Evolutionary conservation across 345 rosid genomes (phyloP).

Genomic region (Excoecaria cochinchinensis): DNA sequence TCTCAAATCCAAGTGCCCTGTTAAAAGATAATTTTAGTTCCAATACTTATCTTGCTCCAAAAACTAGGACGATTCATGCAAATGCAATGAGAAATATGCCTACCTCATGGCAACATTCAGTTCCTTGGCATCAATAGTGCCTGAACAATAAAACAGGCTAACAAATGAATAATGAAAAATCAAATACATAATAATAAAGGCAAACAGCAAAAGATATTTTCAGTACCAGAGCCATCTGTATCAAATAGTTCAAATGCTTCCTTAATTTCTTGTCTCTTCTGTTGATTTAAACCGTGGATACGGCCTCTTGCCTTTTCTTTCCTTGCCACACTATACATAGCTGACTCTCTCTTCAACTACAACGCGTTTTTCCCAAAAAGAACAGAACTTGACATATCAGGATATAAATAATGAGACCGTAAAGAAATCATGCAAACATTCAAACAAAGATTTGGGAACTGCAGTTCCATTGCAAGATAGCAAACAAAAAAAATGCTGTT

Average conservation of each 20-base stretch:
- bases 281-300: slow-evolving; percentile 62
- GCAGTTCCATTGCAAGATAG: background rate
- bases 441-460: background rate
- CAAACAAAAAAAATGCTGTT: background rate
- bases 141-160: slow-evolving; percentile 35
- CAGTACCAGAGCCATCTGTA: slow-evolving; percentile 84
- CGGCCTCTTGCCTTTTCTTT: slow-evolving; percentile 71
- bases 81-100: slow-evolving; percentile 1
- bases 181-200: background rate
- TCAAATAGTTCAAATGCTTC: slow-evolving; percentile 96
- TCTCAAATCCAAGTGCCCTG: slow-evolving; percentile 99
- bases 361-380: background rate
- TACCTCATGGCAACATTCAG: slow-evolving; percentile 98
- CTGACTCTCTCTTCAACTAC: slow-evolving; percentile 24
- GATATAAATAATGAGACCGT: background rate
- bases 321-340: slow-evolving; percentile 28
- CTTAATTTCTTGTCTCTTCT: slow-evolving; percentile 83
- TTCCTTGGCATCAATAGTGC: slow-evolving; percentile 96
- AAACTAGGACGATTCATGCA: slow-evolving; percentile 1
- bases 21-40: slow-evolving; percentile 18
- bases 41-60: background rate
- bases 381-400: background rate
- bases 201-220: background rate
- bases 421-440: background rate
- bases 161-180: slow-evolving; percentile 6